Evolutionary conservation across 768 basidiomycete species (phyloP), one percentile per base, ranked within the genome.

Genomic region (Xerocomus brunneocitrinus): DNA sequence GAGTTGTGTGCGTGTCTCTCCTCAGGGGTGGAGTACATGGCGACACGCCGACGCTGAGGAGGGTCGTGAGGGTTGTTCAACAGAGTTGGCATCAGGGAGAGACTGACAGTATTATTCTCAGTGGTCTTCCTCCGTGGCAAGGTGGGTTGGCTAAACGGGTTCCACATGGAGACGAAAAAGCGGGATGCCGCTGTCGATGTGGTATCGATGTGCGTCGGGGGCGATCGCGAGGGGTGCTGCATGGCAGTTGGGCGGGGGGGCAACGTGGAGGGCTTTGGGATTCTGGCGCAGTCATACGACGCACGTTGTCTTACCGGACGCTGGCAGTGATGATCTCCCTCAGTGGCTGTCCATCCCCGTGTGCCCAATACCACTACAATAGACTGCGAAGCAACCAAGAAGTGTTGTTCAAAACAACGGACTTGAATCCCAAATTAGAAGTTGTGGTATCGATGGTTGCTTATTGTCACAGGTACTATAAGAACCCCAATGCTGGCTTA

Each of bases 21-120:
- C 42, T 73, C 75, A 38, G 71, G 69, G 46, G 75, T 74, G 16
- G 76, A 76, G 56, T 73, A 71, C 69, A 77, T 74, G 54, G 69
- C 71, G 24, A 53, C 63, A 55, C 55, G 19, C 19, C 19, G 66
- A 68, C 70, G 57, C 68, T 71, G 57, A 27, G 44, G 25, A 38
- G 46, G 28, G 31, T 49, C 49, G 44, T 60, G 45, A 67, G 55
- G 47, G 36, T 24, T 25, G 44, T 36, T n/a, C 16, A 28, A 44
- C 14, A 31, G 45, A 12, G 27, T 35, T n/a, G 46, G 13, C 10
- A 56, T 22, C 19, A n/a, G 1, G 9, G 49, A 36, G 13, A 1
- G 53, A 61, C 68, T 19, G 43, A 69, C 68, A 48, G 48, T 45
- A 31, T 27, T 45, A 31, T 27, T 42, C 9, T 58, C 58, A 36